These are phyloP conservation scores for Bipolaris cookei DNA, from an alignment of 2,329 filamentous ascomycete species.

Conservation along the genomic window DNA sequence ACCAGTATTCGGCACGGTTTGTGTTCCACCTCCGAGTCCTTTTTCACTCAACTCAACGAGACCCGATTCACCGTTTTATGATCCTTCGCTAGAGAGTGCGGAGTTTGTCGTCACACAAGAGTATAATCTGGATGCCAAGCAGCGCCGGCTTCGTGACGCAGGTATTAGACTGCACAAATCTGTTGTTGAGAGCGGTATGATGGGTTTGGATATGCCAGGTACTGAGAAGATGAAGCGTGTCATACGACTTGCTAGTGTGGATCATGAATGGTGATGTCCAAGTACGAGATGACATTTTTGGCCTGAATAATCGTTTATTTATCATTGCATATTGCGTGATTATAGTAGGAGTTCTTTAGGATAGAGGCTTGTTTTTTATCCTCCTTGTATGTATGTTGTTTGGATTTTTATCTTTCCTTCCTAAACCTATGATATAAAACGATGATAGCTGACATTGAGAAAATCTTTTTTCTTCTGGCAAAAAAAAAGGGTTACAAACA, in stretches of 20 bases:
- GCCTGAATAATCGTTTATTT: not conserved
- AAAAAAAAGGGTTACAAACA: too few species aligned
- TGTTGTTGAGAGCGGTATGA: conserved; percentile 10
- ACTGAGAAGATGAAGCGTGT: not conserved
- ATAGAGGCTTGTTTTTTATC: too few species aligned
- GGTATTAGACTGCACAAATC: conserved; percentile 4
- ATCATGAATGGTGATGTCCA: not conserved
- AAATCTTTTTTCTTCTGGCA: too few species aligned
- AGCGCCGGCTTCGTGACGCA: conserved; percentile 8
- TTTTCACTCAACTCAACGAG: conserved; percentile 49
- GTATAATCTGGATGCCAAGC: not conserved
- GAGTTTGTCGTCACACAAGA: not conserved
- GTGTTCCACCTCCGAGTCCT: conserved; percentile 46
- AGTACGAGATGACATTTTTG: not conserved
- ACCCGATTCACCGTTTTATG: conserved; percentile 40
- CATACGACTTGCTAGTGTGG: not conserved
- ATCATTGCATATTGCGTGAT: too few species aligned
- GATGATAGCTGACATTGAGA: too few species aligned
- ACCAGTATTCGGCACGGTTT: conserved; percentile 55
- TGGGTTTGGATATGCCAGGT: conserved; percentile 11
- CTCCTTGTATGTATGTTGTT: too few species aligned
- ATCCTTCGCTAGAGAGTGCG: conserved; percentile 17
- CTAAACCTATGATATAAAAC: too few species aligned
- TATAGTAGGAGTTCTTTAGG: too few species aligned
- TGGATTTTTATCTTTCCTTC: too few species aligned